Evolutionary conservation across 2,329 filamentous ascomycete genomes (phyloP).

Genomic region (Microsporum audouinii): DNA sequence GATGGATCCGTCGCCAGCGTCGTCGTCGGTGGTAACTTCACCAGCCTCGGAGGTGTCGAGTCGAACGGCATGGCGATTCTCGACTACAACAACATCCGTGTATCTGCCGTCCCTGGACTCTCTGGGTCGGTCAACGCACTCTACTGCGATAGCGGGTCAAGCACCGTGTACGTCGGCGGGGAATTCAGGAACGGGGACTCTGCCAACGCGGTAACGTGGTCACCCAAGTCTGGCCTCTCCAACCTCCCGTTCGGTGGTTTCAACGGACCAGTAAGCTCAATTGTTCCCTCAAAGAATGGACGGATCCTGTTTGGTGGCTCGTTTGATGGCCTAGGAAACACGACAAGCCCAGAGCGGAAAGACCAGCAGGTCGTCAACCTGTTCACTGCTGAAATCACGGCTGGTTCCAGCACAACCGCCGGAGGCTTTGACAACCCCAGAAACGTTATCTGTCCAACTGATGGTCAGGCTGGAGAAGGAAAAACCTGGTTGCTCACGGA

Average conservation of each 20-base stretch:
- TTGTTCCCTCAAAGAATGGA: slow-evolving; percentile 65
- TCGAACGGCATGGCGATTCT: slow-evolving; percentile 73
- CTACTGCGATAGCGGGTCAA: slow-evolving; percentile 64
- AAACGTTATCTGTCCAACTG: slow-evolving; percentile 66
- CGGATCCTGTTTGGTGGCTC: slow-evolving; percentile 85
- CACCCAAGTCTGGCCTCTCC: slow-evolving; percentile 54
- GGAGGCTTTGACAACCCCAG: slow-evolving; percentile 61
- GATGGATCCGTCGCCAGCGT: slow-evolving; percentile 61
- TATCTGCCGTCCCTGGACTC: slow-evolving; percentile 69
- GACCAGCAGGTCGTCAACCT: slow-evolving; percentile 74
- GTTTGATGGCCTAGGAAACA: slow-evolving; percentile 80
- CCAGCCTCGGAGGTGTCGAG: slow-evolving; percentile 64
- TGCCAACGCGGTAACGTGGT: slow-evolving; percentile 82
- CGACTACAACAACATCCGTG: slow-evolving; percentile 56
- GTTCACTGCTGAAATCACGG: slow-evolving; percentile 60
- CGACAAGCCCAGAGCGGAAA: slow-evolving; percentile 47
- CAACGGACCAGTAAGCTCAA: slow-evolving; percentile 82
- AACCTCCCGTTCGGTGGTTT: slow-evolving; percentile 86
- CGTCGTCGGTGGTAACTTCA: slow-evolving; percentile 90
- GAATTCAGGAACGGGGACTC: slow-evolving; percentile 70
- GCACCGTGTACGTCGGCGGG: slow-evolving; percentile 84
- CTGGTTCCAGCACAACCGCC: slow-evolving; percentile 48
- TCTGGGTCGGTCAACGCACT: slow-evolving; percentile 72
- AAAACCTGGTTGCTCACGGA: slow-evolving; percentile 75
- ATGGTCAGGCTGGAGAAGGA: slow-evolving; percentile 49